Evolutionary conservation across 2,329 filamentous ascomycete species (phyloP).

Genomic region (Acarospora socialis): DNA sequence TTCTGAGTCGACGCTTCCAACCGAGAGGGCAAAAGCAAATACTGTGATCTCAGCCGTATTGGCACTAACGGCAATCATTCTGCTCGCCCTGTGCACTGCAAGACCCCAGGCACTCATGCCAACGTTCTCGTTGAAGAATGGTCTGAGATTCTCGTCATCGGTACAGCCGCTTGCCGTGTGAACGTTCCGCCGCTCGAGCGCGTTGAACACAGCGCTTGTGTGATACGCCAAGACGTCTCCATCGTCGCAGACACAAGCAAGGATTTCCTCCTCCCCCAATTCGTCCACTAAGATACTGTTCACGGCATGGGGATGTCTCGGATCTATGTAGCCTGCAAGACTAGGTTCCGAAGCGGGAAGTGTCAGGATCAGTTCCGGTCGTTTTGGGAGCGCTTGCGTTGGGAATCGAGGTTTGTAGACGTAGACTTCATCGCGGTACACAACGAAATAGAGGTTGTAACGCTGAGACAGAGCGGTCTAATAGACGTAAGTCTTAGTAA

Average conservation of each 20-base stretch:
- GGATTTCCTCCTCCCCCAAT: slow-evolving; percentile 53
- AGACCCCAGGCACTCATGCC: slow-evolving; percentile 75
- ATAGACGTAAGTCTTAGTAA: not conserved
- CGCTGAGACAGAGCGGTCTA: slow-evolving; percentile 33
- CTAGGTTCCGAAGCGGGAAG: slow-evolving; percentile 12
- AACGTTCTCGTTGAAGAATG: slow-evolving; percentile 65
- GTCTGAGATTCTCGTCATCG: slow-evolving; percentile 23
- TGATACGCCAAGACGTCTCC: slow-evolving; percentile 62
- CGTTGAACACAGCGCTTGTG: slow-evolving; percentile 36
- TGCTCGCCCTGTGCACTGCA: slow-evolving; percentile 64
- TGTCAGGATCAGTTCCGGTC: slow-evolving; percentile 28
- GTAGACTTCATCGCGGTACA: slow-evolving; percentile 26
- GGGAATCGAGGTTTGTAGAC: slow-evolving; percentile 31
- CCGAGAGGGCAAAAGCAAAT: slow-evolving; percentile 43
- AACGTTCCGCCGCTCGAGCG: slow-evolving; percentile 23
- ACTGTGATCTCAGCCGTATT: slow-evolving; percentile 51
- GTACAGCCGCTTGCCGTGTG: slow-evolving; percentile 13
- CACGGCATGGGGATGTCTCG: slow-evolving; percentile 41
- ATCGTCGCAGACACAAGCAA: slow-evolving; percentile 56
- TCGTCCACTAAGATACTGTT: slow-evolving; percentile 58
- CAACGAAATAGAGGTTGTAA: slow-evolving; percentile 33
- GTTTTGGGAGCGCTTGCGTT: slow-evolving; percentile 24
- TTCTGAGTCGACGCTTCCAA: slow-evolving; percentile 17
- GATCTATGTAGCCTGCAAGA: slow-evolving; percentile 42
- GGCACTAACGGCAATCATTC: slow-evolving; percentile 71